A percentile compares a stretch with the other conserved stretches of the same genome.
These are phyloP conservation scores for Cetraspora pellucida DNA, from an alignment of 192 early-diverging fungal species.

Conservation along the genomic window DNA sequence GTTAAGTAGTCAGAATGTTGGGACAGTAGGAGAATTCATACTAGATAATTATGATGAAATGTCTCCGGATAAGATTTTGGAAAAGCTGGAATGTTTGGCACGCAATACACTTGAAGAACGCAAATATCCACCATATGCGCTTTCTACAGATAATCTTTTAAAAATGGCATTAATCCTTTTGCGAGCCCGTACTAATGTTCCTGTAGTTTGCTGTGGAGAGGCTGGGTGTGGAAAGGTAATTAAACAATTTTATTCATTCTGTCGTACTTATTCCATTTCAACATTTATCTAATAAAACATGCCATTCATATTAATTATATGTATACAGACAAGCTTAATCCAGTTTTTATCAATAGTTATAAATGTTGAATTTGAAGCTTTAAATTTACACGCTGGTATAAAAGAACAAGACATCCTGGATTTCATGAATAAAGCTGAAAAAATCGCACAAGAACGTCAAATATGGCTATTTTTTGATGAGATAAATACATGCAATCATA, in stretches of 20 bases:
- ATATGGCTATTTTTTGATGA: too few species aligned
- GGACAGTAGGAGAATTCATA: background rate
- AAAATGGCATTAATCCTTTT: conserved; percentile 33
- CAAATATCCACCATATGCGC: conserved; percentile 24
- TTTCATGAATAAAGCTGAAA: conserved; percentile 2
- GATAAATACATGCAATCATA: too few species aligned
- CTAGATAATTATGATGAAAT: conserved; percentile 24
- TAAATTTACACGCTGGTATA: conserved; percentile 26
- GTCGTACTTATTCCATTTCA: background rate
- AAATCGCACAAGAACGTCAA: background rate
- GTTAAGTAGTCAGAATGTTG: conserved; percentile 17
- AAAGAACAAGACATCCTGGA: conserved; percentile 9
- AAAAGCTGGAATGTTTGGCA: conserved; percentile 23
- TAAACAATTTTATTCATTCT: background rate
- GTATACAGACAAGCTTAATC: conserved; percentile 25
- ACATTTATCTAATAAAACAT: background rate
- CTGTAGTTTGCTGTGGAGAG: conserved; percentile 25
- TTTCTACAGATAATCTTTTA: conserved; percentile 27
- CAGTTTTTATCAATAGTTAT: conserved; percentile 20
- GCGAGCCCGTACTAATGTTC: conserved; percentile 19
- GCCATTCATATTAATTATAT: background rate
- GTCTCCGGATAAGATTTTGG: conserved; percentile 7
- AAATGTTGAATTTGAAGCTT: background rate
- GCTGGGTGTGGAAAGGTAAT: conserved; percentile 35
- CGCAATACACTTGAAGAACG: background rate